Percentiles rank a stretch among this genome's conserved stretches.
Evolutionary conservation across 140 eudicot species (phyloP).

Genomic region (Bidens hawaiensis): DNA sequence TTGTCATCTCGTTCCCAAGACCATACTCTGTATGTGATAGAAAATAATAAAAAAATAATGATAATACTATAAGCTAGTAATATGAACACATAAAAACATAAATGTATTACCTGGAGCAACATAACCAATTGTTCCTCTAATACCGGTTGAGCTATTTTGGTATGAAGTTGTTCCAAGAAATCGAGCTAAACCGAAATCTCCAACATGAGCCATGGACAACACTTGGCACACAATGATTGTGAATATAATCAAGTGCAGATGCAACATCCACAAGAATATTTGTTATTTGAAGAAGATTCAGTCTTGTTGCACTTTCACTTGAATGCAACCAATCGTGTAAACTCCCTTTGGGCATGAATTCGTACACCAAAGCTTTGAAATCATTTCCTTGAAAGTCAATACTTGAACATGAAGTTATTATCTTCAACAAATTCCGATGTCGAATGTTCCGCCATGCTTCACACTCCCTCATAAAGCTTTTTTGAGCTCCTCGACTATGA

Average conservation of each 20-base stretch:
- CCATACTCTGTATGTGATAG: not conserved
- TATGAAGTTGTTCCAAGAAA: not conserved
- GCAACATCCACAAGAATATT: not conserved
- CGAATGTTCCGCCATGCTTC: not conserved
- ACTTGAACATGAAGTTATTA: constrained; percentile 1
- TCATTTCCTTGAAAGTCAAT: not conserved
- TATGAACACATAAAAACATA: not conserved
- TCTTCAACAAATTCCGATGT: not conserved
- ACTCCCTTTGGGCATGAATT: not conserved
- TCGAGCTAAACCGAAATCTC: not conserved
- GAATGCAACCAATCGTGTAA: not conserved
- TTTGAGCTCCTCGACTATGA: not conserved
- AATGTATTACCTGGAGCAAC: not conserved
- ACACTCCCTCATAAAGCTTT: not conserved
- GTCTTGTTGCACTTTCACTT: not conserved
- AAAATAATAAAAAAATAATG: not conserved
- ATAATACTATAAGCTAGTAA: not conserved
- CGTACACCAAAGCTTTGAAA: not conserved
- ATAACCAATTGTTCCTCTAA: constrained; percentile 1
- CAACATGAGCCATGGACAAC: not conserved
- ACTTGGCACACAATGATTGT: not conserved
- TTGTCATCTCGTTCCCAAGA: constrained; percentile 2
- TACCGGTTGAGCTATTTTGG: not conserved
- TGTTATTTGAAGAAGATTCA: not conserved
- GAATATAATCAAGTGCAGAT: constrained; percentile 2